These are phyloP conservation scores for Circinella umbellata DNA, from an alignment of 371 early-diverging fungal genomes.

Conservation along the genomic window DNA sequence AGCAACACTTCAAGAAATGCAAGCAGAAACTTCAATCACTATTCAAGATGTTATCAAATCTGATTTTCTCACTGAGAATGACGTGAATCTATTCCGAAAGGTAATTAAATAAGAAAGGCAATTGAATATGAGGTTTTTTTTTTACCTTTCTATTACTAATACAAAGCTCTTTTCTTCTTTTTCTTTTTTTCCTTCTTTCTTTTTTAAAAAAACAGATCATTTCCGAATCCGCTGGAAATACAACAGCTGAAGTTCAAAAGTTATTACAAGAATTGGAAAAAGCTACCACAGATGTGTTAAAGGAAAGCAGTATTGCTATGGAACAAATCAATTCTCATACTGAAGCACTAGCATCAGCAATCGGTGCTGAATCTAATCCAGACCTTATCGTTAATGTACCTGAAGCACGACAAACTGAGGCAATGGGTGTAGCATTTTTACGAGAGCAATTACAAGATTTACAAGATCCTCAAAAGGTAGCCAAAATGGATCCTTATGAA, in stretches of 20 bases:
- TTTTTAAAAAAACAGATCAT: constrained; percentile 3
- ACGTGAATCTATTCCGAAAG: constrained; percentile 47
- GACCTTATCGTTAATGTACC: constrained; percentile 27
- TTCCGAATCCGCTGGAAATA: constrained; percentile 20
- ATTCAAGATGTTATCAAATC: constrained; percentile 48
- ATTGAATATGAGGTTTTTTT: too few relatives aligned
- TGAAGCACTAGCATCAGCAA: background rate
- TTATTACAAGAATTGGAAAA: constrained; percentile 39
- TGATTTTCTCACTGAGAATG: constrained; percentile 46
- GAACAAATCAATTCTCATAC: background rate
- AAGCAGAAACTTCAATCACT: constrained; percentile 38
- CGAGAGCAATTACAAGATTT: constrained; percentile 73
- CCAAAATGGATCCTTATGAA: constrained; percentile 67
- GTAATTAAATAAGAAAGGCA: constrained; percentile 23
- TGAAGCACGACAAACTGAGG: constrained; percentile 50
- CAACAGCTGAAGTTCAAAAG: constrained; percentile 21
- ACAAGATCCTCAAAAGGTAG: constrained; percentile 31
- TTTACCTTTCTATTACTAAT: too few relatives aligned
- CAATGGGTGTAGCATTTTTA: constrained; percentile 81
- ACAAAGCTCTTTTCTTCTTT: too few relatives aligned
- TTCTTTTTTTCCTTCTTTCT: too few relatives aligned
- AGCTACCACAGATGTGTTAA: constrained; percentile 6
- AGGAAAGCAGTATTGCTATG: background rate
- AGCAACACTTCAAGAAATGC: constrained; percentile 72
- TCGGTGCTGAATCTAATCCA: background rate